phyloP scores from a whole-genome alignment of 139 green algal species.

The Limnomonas spitsbergensis region DNA sequence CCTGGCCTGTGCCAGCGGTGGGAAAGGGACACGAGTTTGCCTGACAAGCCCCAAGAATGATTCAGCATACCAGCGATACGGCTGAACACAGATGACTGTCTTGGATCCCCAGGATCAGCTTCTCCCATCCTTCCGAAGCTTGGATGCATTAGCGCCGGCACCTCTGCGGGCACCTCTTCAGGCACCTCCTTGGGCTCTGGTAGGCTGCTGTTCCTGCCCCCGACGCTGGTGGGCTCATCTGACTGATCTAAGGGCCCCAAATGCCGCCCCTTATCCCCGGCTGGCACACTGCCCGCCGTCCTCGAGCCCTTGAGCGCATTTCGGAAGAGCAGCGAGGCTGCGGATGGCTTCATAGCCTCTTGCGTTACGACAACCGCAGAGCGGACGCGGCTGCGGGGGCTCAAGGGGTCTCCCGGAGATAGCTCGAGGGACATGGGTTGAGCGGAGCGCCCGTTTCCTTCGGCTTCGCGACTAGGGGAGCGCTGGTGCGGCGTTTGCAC shows the following conservation, averaged over 20 bases:
- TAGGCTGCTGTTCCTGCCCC: neutral
- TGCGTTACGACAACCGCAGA: neutral
- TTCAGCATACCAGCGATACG: no score
- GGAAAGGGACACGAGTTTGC: no score
- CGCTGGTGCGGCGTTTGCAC: no score
- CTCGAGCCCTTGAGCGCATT: neutral
- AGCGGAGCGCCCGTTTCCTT: no score
- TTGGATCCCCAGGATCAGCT: no score
- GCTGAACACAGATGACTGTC: no score
- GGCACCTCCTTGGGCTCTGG: neutral
- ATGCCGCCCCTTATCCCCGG: neutral
- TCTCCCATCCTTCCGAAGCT: no score
- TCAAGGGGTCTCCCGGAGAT: neutral
- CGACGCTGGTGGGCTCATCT: neutral
- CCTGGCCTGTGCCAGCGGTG: no score
- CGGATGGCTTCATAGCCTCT: neutral
- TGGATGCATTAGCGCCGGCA: neutral
- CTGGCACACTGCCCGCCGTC: neutral
- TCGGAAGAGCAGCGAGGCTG: neutral
- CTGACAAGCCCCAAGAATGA: no score
- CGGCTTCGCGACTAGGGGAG: no score
- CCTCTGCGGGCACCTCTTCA: neutral
- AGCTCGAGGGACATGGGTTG: no score
- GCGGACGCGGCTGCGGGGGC: neutral
- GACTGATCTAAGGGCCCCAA: neutral